Percentiles rank a stretch among this genome's conserved stretches.
These are phyloP conservation scores for Massariosphaeria phaeospora DNA, from an alignment of 495 filamentous ascomycete genomes.

Conservation along the genomic window DNA sequence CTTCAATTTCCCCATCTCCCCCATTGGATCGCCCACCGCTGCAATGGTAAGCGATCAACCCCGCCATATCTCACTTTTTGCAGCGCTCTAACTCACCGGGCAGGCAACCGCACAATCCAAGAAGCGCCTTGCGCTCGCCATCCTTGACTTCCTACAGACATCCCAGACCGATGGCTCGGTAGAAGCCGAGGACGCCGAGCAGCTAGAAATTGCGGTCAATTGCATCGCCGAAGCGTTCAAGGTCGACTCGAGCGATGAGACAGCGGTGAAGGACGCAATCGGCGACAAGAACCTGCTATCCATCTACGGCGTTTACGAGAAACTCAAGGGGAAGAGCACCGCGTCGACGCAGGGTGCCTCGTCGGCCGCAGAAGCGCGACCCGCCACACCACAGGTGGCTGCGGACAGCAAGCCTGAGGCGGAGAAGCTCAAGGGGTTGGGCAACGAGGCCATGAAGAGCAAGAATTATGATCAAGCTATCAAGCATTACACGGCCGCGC, in stretches of 20 bases:
- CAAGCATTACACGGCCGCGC: constrained; percentile 76
- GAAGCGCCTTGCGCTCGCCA: constrained; percentile 93
- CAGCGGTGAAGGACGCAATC: constrained; percentile 68
- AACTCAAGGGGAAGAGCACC: constrained; percentile 66
- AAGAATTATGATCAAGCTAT: constrained; percentile 83
- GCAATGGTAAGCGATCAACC: too few relatives aligned
- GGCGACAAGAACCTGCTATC: constrained; percentile 76
- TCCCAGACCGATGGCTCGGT: constrained; percentile 87
- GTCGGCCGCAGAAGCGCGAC: constrained; percentile 10
- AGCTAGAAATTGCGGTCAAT: constrained; percentile 83
- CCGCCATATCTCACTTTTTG: too few relatives aligned
- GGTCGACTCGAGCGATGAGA: constrained; percentile 73
- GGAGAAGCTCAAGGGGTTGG: constrained; percentile 81
- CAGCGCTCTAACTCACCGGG: not conserved
- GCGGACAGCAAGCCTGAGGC: constrained; percentile 54
- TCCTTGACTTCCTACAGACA: constrained; percentile 86
- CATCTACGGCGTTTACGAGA: constrained; percentile 96
- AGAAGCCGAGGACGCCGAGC: constrained; percentile 77
- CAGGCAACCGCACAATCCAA: constrained; percentile 52
- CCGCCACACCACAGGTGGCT: constrained; percentile 29
- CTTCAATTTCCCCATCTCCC: not conserved
- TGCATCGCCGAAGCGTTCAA: constrained; percentile 94
- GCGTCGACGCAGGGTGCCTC: constrained; percentile 17
- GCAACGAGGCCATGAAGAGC: constrained; percentile 87
- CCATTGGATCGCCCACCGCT: too few relatives aligned